A percentile compares a stretch with the other conserved stretches of the same genome.
Conservation (phyloP, 495 filamentous ascomycete genomes). For the Aspergillus wentii region DNA sequence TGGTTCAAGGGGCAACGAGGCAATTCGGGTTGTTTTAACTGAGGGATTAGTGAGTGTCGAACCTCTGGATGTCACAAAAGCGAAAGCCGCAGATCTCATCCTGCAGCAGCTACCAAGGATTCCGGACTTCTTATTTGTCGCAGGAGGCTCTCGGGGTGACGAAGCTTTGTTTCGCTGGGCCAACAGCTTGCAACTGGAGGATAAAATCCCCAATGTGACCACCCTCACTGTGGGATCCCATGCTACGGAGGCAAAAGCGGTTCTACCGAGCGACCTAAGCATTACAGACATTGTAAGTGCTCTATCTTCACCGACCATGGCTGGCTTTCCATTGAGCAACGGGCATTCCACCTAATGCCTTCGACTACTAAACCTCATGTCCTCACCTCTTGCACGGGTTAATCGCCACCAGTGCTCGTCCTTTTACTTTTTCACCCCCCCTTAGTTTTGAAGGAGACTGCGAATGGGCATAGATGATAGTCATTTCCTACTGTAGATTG, state of each 20-base stretch:
- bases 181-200: conserved; percentile 51
- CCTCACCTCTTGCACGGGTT: too few species aligned
- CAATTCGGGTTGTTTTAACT: conserved; percentile 71
- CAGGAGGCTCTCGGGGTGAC: conserved; percentile 76
- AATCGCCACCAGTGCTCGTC: too few species aligned
- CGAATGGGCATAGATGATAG: too few species aligned
- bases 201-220: conserved; percentile 54
- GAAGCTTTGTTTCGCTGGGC: conserved; percentile 87
- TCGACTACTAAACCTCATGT: too few species aligned
- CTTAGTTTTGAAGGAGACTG: too few species aligned
- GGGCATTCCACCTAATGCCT: too few species aligned
- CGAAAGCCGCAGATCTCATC: conserved; percentile 58
- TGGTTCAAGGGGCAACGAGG: conserved; percentile 69
- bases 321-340: background rate
- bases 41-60: conserved; percentile 70
- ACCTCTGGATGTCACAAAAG: conserved; percentile 71
- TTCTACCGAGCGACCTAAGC: conserved; percentile 15
- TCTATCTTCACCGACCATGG: conserved; percentile 1
- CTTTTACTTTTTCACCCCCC: too few species aligned
- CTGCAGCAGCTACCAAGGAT: conserved; percentile 36
- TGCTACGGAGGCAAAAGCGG: conserved; percentile 21
- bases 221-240: conserved; percentile 67
- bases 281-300: conserved; percentile 4
- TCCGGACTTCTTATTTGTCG: conserved; percentile 73
- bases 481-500: too few species aligned